A percentile compares a stretch with the other conserved stretches of the same genome.
Evolutionary conservation across 2,329 filamentous ascomycete genomes (phyloP).

Genomic region (Neurospora sp.): DNA sequence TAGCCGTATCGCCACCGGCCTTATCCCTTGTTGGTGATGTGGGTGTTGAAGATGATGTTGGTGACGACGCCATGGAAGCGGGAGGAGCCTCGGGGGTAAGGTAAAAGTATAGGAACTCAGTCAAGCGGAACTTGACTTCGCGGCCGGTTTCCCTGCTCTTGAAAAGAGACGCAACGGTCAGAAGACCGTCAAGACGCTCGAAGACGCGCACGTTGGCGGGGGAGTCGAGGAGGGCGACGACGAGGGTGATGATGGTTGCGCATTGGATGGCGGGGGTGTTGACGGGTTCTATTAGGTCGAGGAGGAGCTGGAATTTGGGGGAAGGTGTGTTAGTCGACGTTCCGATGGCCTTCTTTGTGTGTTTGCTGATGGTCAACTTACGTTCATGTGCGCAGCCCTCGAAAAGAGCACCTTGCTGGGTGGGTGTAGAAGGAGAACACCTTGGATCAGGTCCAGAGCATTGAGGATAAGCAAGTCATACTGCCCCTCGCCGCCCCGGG

Average conservation of each 20-base stretch:
- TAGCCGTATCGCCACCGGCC: conserved; percentile 18
- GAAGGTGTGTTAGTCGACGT: neutral
- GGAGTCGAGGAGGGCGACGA: conserved; percentile 76
- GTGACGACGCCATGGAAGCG: conserved; percentile 34
- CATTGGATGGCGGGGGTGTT: conserved; percentile 91
- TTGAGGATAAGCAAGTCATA: conserved; percentile 85
- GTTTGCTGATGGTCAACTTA: conserved; percentile 28
- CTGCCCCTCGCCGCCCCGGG: conserved; percentile 69
- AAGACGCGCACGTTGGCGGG: conserved; percentile 87
- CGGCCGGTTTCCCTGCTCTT: conserved; percentile 76
- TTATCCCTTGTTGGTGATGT: conserved; percentile 30
- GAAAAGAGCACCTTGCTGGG: conserved; percentile 81
- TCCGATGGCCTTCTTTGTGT: neutral
- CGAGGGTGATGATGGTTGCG: conserved; percentile 79
- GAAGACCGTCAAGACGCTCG: conserved; percentile 80
- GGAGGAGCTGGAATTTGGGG: conserved; percentile 48
- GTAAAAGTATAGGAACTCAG: conserved; percentile 98
- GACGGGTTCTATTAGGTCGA: conserved; percentile 86
- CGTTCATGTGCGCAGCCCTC: conserved; percentile 90
- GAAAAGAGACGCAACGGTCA: conserved; percentile 88
- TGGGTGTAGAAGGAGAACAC: conserved; percentile 77
- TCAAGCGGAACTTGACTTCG: conserved; percentile 89
- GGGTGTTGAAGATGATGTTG: conserved; percentile 26
- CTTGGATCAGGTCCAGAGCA: conserved; percentile 82
- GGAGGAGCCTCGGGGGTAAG: conserved; percentile 80